Percentiles rank a stretch among this genome's conserved stretches.
Evolutionary conservation across 2,329 filamentous ascomycete genomes (phyloP).

Genomic region (Scedosporium dehoogii): DNA sequence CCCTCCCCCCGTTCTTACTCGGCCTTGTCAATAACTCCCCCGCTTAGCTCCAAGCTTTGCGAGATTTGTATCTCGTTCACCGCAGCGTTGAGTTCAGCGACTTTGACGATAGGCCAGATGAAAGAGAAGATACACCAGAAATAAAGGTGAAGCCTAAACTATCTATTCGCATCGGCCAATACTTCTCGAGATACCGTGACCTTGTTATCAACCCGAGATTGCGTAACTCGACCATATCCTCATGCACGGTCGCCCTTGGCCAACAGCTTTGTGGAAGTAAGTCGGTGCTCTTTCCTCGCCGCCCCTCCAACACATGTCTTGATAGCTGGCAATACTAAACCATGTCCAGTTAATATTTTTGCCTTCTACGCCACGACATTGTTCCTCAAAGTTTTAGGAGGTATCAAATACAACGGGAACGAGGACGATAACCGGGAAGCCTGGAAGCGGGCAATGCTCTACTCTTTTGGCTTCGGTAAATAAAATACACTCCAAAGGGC

Average conservation of each 20-base stretch:
- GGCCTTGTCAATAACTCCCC: background rate
- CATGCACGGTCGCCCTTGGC: slow-evolving; percentile 20
- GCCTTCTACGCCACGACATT: slow-evolving; percentile 32
- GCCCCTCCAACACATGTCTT: too few species aligned
- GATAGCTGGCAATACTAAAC: slow-evolving; percentile 12
- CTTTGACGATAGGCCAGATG: background rate
- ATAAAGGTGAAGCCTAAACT: background rate
- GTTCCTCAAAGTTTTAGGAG: background rate
- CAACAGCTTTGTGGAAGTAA: slow-evolving; percentile 21
- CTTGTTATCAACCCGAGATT: slow-evolving; percentile 11
- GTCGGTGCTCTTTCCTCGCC: background rate
- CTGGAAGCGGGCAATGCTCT: slow-evolving; percentile 27
- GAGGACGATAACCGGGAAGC: slow-evolving; percentile 25
- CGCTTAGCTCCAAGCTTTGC: slow-evolving; percentile 26
- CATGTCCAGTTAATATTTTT: slow-evolving; percentile 21
- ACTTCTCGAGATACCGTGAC: slow-evolving; percentile 3
- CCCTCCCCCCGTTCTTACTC: too few species aligned
- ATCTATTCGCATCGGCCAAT: background rate
- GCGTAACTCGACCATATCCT: slow-evolving; percentile 21
- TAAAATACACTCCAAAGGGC: slow-evolving; percentile 35
- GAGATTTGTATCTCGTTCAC: slow-evolving; percentile 30
- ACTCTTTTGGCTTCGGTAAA: slow-evolving; percentile 29
- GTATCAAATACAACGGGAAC: background rate
- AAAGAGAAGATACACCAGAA: background rate
- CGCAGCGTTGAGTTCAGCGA: slow-evolving; percentile 9